Conservation (phyloP, 2,329 filamentous ascomycete genomes). For the Thielaviopsis cerberus region DNA sequence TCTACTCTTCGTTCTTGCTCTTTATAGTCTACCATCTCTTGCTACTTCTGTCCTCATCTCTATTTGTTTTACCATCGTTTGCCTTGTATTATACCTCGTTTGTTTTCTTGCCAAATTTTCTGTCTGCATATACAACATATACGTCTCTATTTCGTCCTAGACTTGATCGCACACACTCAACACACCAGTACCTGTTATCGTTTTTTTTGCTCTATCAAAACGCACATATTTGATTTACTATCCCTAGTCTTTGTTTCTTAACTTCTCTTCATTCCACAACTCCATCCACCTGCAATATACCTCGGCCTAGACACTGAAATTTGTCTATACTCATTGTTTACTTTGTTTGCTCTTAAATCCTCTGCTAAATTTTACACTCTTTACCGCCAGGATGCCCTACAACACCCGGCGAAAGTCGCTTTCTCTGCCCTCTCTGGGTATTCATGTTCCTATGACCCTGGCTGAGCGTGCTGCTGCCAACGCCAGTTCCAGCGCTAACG, state of each 20-base stretch:
- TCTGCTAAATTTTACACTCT: not conserved
- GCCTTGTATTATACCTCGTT: not conserved
- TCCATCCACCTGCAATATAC: not conserved
- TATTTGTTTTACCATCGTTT: not conserved
- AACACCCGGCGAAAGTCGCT: conserved; percentile 94
- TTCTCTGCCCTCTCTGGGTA: conserved; percentile 79
- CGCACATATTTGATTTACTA: not conserved
- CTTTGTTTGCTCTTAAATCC: not conserved
- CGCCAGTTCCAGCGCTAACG: conserved; percentile 22
- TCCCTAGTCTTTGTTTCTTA: not conserved
- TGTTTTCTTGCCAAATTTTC: not conserved
- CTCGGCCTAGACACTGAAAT: not conserved
- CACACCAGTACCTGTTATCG: not conserved
- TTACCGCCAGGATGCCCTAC: conserved; percentile 54
- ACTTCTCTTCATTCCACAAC: no score
- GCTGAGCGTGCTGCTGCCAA: conserved; percentile 37
- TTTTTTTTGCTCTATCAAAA: not conserved
- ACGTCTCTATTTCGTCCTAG: not conserved
- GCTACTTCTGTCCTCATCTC: not conserved
- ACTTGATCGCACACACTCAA: not conserved
- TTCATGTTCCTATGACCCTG: conserved; percentile 58
- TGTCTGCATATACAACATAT: not conserved
- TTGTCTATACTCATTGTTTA: not conserved
- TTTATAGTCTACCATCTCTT: not conserved
- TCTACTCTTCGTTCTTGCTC: not conserved